Evolutionary conservation across 2,329 filamentous ascomycete species (phyloP).

Genomic region (Bipolaris zeicola): DNA sequence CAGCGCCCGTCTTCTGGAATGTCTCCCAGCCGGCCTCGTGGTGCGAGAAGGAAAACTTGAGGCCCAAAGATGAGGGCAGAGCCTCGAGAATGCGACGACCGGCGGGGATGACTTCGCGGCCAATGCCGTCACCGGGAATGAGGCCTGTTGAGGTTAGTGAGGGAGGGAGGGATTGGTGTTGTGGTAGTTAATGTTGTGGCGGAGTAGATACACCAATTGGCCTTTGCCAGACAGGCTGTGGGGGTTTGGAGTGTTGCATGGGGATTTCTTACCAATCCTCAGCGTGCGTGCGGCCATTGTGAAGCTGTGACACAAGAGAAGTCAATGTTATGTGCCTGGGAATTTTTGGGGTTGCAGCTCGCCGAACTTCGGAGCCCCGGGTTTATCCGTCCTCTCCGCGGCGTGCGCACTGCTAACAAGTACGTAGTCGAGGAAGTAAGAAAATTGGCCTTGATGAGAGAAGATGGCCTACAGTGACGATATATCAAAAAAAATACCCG

Average conservation of each 20-base stretch:
- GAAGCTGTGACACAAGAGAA: conserved; percentile 17
- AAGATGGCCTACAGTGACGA: too few relatives aligned
- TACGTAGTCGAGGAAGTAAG: background rate
- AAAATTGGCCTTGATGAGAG: too few relatives aligned
- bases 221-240: background rate
- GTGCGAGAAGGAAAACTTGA: conserved; percentile 94
- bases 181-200: background rate
- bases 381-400: background rate
- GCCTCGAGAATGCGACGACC: conserved; percentile 91
- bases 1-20: conserved; percentile 86
- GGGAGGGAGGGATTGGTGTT: too few relatives aligned
- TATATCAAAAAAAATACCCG: too few relatives aligned
- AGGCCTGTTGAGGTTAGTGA: conserved; percentile 65
- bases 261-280: conserved; percentile 30
- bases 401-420: background rate
- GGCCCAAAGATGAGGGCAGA: conserved; percentile 83
- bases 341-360: conserved; percentile 25
- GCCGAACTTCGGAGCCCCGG: conserved; percentile 20
- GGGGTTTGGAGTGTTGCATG: too few relatives aligned
- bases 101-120: conserved; percentile 95
- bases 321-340: background rate
- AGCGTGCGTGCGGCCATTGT: conserved; percentile 41
- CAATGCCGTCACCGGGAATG: conserved; percentile 97
- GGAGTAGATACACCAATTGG: conserved; percentile 5
- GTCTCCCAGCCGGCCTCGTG: conserved; percentile 92